Conservation (phyloP, 495 filamentous ascomycete genomes). For the Entonaema liquescens region DNA sequence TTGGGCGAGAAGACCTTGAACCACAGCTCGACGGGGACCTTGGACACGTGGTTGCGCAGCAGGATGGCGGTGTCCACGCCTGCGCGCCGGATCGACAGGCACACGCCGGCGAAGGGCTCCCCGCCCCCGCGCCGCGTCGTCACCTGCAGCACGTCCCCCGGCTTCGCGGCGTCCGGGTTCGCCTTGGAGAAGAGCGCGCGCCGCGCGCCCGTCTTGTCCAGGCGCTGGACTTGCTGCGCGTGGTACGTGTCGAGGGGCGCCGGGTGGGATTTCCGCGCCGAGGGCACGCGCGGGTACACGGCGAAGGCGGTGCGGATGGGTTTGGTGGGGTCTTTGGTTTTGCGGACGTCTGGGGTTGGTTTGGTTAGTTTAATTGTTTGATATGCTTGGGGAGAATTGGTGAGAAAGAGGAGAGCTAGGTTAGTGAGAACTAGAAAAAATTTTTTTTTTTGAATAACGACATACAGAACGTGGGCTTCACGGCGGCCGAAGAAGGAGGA, state of each 20-base stretch:
- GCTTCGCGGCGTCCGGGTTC: constrained; percentile 76
- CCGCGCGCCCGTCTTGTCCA: constrained; percentile 86
- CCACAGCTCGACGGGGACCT: constrained; percentile 96
- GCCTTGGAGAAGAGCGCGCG: constrained; percentile 78
- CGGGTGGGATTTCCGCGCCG: constrained; percentile 42
- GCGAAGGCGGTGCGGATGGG: constrained; percentile 52
- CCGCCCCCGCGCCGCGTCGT: constrained; percentile 73
- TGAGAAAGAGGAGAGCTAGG: too few species aligned
- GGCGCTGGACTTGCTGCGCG: constrained; percentile 68
- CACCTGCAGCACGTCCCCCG: constrained; percentile 91
- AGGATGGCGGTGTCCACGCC: constrained; percentile 88
- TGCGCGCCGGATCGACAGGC: constrained; percentile 80
- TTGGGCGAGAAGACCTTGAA: constrained; percentile 91
- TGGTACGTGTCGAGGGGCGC: constrained; percentile 59
- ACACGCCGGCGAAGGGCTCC: constrained; percentile 91
- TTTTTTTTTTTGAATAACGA: too few species aligned
- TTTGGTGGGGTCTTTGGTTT: constrained; percentile 40
- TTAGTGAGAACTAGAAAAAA: too few species aligned
- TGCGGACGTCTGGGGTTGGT: constrained; percentile 29
- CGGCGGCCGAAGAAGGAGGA: constrained; percentile 2
- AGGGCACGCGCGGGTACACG: constrained; percentile 62
- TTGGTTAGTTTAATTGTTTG: neutral
- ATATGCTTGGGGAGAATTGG: neutral
- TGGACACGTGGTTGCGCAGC: constrained; percentile 80
- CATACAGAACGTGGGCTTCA: constrained; percentile 21